Evolutionary conservation across 768 basidiomycete genomes (phyloP).

Genomic region (Boletus edulis): DNA sequence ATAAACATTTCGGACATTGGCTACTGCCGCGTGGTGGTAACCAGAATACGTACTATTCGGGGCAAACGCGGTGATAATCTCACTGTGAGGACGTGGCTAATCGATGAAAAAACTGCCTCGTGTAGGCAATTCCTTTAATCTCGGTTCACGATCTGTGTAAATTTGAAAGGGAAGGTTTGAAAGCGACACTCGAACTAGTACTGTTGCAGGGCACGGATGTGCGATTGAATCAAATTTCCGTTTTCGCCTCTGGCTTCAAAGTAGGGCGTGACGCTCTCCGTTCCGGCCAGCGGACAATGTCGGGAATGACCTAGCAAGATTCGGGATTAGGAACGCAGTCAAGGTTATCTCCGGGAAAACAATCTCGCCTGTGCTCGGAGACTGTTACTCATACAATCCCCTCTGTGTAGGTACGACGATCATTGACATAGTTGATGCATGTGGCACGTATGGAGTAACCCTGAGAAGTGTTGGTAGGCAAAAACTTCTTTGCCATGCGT

Average conservation of each 20-base stretch:
- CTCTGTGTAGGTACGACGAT: neutral
- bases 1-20: neutral
- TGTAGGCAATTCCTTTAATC: neutral
- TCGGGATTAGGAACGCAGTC: neutral
- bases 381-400: neutral
- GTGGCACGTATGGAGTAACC: neutral
- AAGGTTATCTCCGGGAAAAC: conserved; percentile 1
- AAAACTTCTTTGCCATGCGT: neutral
- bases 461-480: conserved; percentile 9
- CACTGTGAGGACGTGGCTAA: neutral
- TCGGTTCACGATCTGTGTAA: neutral
- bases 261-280: neutral
- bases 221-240: neutral
- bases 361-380: neutral
- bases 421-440: neutral
- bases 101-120: conserved; percentile 2
- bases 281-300: neutral
- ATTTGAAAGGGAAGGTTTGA: neutral
- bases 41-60: neutral
- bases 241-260: neutral
- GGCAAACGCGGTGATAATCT: conserved; percentile 3
- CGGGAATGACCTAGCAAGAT: neutral
- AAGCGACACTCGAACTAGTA: neutral
- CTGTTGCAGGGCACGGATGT: neutral
- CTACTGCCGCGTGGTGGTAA: neutral